These are phyloP conservation scores for Metschnikowia lochheadii DNA, from an alignment of 805 yeast genomes.

Conservation along the genomic window DNA sequence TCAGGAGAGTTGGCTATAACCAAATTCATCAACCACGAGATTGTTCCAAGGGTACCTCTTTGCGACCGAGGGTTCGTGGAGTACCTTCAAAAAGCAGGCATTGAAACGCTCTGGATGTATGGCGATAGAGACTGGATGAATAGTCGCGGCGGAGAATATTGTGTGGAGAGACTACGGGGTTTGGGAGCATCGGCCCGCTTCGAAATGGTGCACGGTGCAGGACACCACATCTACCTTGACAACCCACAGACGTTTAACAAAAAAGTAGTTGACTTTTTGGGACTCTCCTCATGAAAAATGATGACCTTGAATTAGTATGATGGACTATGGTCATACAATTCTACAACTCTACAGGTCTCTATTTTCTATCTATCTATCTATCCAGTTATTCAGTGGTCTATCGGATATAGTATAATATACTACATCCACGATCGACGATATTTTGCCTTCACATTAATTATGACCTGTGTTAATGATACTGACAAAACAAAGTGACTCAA, in stretches of 20 bases:
- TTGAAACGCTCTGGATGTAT: constrained; percentile 34
- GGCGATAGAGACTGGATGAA: constrained; percentile 47
- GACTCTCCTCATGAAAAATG: background rate
- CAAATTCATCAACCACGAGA: constrained; percentile 37
- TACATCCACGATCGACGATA: too few species aligned
- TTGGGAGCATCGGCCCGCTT: constrained; percentile 18
- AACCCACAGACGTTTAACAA: constrained; percentile 33
- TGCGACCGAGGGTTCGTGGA: constrained; percentile 37
- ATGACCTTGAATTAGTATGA: background rate
- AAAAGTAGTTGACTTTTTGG: constrained; percentile 22
- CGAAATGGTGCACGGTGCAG: constrained; percentile 31
- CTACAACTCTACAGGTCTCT: too few species aligned
- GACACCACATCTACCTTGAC: constrained; percentile 42
- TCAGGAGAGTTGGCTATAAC: constrained; percentile 44
- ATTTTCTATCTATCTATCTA: too few species aligned
- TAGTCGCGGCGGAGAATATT: constrained; percentile 32
- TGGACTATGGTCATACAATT: background rate
- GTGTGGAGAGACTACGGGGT: constrained; percentile 23
- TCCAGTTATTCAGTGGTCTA: too few species aligned
- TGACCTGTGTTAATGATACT: too few species aligned
- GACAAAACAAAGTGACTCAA: too few species aligned
- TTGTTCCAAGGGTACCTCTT: constrained; percentile 36
- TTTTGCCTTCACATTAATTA: too few species aligned
- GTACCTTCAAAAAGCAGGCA: constrained; percentile 20
- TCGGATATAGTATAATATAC: too few species aligned